These are phyloP conservation scores for Phytopythium helicoides DNA, from an alignment of 352 stramenopile species.

Conservation along the genomic window DNA sequence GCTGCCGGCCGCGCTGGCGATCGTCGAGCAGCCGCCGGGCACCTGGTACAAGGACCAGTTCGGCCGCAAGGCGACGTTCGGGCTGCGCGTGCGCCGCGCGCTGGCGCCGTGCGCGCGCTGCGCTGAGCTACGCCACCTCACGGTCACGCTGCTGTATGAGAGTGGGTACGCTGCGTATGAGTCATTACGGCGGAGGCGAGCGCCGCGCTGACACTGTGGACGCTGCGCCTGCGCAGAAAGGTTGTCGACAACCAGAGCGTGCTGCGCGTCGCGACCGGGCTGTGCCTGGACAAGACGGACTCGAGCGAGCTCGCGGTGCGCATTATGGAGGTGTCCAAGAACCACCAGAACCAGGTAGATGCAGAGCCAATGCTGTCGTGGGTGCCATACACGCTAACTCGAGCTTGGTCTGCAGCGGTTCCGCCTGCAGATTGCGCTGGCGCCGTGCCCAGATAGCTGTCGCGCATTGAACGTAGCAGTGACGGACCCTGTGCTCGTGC, in stretches of 20 bases:
- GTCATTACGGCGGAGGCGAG: slow-evolving; percentile 1
- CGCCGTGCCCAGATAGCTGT: slow-evolving; percentile 28
- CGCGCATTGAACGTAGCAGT: slow-evolving; percentile 23
- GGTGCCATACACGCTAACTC: no score
- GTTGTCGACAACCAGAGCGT: slow-evolving; percentile 77
- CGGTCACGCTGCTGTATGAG: slow-evolving; percentile 71
- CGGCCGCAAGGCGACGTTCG: slow-evolving; percentile 71
- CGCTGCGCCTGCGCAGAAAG: no score
- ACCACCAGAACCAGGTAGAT: slow-evolving; percentile 76
- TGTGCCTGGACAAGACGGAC: slow-evolving; percentile 60
- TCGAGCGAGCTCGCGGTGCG: slow-evolving; percentile 53
- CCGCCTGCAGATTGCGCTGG: slow-evolving; percentile 51
- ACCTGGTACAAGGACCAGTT: slow-evolving; percentile 84
- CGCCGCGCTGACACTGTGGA: neutral
- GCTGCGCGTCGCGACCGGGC: slow-evolving; percentile 48
- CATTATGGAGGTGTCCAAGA: slow-evolving; percentile 83
- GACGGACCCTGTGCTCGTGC: slow-evolving; percentile 49
- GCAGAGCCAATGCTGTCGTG: no score
- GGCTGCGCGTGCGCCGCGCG: slow-evolving; percentile 37
- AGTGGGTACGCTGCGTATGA: slow-evolving; percentile 33
- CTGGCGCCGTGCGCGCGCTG: slow-evolving; percentile 36
- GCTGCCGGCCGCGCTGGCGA: slow-evolving; percentile 29
- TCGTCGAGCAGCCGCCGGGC: slow-evolving; percentile 54
- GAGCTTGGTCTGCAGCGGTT: slow-evolving; percentile 37
- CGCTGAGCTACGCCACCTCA: slow-evolving; percentile 45